phyloP scores from a whole-genome alignment of 2,329 filamentous ascomycete genomes.

The Trichoderma atroviride region DNA sequence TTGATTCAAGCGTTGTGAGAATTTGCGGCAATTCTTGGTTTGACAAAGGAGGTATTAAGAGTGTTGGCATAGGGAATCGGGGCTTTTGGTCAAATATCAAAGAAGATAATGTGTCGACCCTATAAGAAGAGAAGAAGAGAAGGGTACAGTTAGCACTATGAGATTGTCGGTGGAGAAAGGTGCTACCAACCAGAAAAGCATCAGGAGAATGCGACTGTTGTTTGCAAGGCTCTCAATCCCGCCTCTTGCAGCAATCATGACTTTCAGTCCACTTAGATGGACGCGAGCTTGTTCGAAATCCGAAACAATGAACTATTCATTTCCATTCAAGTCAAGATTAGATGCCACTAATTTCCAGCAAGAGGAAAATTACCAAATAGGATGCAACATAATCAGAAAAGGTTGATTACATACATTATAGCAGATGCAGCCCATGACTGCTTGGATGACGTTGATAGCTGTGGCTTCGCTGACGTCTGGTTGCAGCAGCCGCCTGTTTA shows the following conservation, averaged over 20 bases:
- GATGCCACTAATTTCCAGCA: not conserved
- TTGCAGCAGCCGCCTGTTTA: not conserved
- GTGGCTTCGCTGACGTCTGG: not conserved
- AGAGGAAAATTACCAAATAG: not conserved
- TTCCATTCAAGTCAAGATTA: not conserved
- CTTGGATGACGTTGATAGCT: constrained; percentile 2
- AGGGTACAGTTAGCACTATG: not conserved
- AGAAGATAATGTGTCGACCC: constrained; percentile 19
- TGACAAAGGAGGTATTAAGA: not conserved
- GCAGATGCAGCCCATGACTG: constrained; percentile 21
- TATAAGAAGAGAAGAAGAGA: not conserved
- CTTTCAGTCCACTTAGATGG: constrained; percentile 10
- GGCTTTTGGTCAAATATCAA: constrained; percentile 16
- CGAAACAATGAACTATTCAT: constrained; percentile 3
- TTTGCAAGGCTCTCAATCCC: constrained; percentile 16
- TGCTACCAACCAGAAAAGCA: constrained; percentile 14
- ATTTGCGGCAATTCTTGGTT: not conserved
- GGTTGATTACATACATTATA: constrained; percentile 1
- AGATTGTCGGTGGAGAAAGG: not conserved
- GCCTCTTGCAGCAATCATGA: constrained; percentile 16
- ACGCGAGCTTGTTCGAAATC: constrained; percentile 17
- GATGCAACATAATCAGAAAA: not conserved
- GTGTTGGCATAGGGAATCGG: constrained; percentile 12
- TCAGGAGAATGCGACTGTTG: not conserved
- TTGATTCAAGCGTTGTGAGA: not conserved